Base-by-base conservation (phyloP, 805 yeast species). In the Wickerhamomyces rabaulensis region DNA sequence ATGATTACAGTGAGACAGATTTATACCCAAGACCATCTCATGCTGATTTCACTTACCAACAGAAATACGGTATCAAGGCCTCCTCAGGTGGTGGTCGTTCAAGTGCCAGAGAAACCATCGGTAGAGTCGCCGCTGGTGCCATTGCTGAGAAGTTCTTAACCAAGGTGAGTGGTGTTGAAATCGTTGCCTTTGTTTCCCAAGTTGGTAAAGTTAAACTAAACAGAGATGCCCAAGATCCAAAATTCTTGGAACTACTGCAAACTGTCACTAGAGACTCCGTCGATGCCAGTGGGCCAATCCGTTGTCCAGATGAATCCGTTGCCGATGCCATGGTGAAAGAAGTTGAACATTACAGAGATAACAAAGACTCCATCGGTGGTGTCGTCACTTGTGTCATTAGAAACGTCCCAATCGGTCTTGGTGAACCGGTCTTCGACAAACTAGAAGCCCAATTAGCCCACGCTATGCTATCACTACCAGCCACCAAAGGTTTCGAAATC, bases 101-200 rank as follows among this genome's bases (percentile, higher is more conserved):
- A 12, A 82, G 92, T 40, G 99, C 99, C 9, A 82, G 99, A 68
- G 99, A 94, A 70, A 94, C 99, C 39, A 94, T 94, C 59, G 99
- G 99, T 48, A 81, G 99, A 68, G 99, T 94, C 45, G 98, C 98
- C 41, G 98, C 97, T 9, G 97, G 97, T 62, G 98, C 97, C 43
- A 82, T 94, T 67, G 99, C 99, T 42, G 99, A 94, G 68, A 92
- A 91, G 70, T 83, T 88, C 53, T 76, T 94, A 61, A 63, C 70
- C 42, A 81, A 84, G 57, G 85, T 87, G 46, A 82, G 85, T 62
- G 78, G 79, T 49, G 94, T 94, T 40, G 98, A 92, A 67, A 88
- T 94, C 59, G 97, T 94, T 41, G 99, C 97, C 0, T 94, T 94
- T 68, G 97, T 92, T 20, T 80, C 94, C n/a, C 85, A 87, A 50